These are phyloP conservation scores for Mucor mucedo DNA, from an alignment of 371 early-diverging fungal genomes.

Conservation along the genomic window DNA sequence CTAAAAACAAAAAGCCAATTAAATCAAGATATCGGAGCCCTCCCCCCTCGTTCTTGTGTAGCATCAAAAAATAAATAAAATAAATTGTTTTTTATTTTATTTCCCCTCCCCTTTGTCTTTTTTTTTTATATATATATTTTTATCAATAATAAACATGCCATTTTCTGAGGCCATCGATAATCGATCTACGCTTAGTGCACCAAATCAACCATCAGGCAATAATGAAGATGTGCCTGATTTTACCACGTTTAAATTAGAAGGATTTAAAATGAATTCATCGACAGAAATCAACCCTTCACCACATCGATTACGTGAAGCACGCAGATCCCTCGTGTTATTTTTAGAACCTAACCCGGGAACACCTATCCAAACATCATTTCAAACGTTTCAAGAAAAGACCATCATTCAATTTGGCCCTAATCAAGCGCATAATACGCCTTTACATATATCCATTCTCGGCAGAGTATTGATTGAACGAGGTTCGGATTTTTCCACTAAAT, in stretches of 20 bases:
- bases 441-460: conserved; percentile 32
- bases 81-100: conserved; percentile 3
- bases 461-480: conserved; percentile 32
- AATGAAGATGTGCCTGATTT: conserved; percentile 24
- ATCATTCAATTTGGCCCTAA: conserved; percentile 37
- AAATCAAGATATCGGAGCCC: neutral
- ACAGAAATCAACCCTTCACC: conserved; percentile 30
- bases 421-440: conserved; percentile 35
- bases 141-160: conserved; percentile 10
- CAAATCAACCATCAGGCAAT: neutral
- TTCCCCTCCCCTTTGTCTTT: neutral
- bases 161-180: conserved; percentile 20
- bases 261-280: conserved; percentile 30
- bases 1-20: conserved; percentile 12
- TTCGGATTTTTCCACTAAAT: conserved; percentile 29
- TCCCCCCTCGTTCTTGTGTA: conserved; percentile 23
- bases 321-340: conserved; percentile 36
- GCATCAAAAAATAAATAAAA: conserved; percentile 18
- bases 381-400: conserved; percentile 36
- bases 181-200: conserved; percentile 23
- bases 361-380: conserved; percentile 31
- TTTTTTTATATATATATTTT: no score
- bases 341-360: conserved; percentile 34
- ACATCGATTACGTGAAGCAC: conserved; percentile 34
- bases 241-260: conserved; percentile 34